A percentile compares a stretch with the other conserved stretches of the same genome.
These are phyloP conservation scores for Hortaea sp. DNA, from an alignment of 2,329 filamentous ascomycete species.

Conservation along the genomic window DNA sequence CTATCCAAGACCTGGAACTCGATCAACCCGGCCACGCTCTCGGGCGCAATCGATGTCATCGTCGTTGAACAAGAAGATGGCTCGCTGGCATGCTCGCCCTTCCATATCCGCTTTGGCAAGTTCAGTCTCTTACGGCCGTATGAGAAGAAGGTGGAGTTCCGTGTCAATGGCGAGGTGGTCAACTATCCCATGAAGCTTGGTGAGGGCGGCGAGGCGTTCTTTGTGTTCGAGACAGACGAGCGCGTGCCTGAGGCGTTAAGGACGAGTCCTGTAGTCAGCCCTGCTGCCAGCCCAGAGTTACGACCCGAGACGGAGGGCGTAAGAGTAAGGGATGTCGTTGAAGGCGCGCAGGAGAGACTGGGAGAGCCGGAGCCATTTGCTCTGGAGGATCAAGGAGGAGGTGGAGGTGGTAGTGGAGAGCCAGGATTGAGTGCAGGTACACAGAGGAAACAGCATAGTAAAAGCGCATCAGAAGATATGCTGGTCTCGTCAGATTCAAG, in stretches of 20 bases:
- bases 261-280: slow-evolving; percentile 87
- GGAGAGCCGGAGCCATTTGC: slow-evolving; percentile 63
- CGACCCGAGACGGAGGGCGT: slow-evolving; percentile 35
- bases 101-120: slow-evolving; percentile 98
- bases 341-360: slow-evolving; percentile 35
- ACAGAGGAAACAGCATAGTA: slow-evolving; percentile 10
- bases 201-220: slow-evolving; percentile 95
- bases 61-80: slow-evolving; percentile 94
- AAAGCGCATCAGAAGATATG: slow-evolving; percentile 20
- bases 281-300: slow-evolving; percentile 68
- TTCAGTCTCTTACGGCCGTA: slow-evolving; percentile 90
- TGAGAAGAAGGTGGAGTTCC: slow-evolving; percentile 98
- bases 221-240: slow-evolving; percentile 92
- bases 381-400: slow-evolving; percentile 42
- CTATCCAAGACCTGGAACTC: slow-evolving; percentile 99
- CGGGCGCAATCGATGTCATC: slow-evolving; percentile 96
- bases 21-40: slow-evolving; percentile 94
- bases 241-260: slow-evolving; percentile 87
- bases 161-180: slow-evolving; percentile 84
- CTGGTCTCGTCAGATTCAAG: slow-evolving; percentile 8
- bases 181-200: slow-evolving; percentile 97
- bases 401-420: neutral
- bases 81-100: slow-evolving; percentile 80
- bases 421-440: neutral
- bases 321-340: neutral